Evolutionary conservation across 2,329 filamentous ascomycete species (phyloP), one percentile per base, ranked within the genome.

Genomic region (Arthrobotrys sphaeroides): DNA sequence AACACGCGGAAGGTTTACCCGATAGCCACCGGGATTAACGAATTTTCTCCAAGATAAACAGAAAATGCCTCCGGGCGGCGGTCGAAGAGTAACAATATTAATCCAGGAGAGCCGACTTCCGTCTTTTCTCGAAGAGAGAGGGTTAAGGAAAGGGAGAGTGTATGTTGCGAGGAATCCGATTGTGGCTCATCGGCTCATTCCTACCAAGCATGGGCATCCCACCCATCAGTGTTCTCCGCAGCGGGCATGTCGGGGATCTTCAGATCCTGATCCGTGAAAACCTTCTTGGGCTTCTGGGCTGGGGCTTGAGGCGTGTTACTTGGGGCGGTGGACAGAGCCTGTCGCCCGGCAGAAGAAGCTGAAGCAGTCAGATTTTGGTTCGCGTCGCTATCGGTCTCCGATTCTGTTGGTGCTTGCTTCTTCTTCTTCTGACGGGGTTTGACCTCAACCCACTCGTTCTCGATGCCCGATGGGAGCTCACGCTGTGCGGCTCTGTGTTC

Each of bases 391-490:
- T 68, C 70, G 45, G 70, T 74, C 53, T 74, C 70, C 33, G 70
- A 74, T 57, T 64, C 70, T 31, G 60, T 73, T 13, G 68, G 69
- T 18, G 43, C 70, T 42, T 47, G 57, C 65, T 76, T 76, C 64
- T 76, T 76, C 49, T 76, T 70, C 66, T 76, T 76, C 65, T 70
- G 64, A 12, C 59, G 64, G n/a, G 57, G 57, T 18, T 70, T 70
- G 20, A 76, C 72, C 38, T 76, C 72, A 43, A 76, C 66, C 72
- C 72, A 76, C 24, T 76, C 70, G 45, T 74, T 74, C 43, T 74
- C 70, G 20, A 62, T 57, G 12, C 51, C 51, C 12, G 51, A 38
- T 4, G 61, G 61, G 13, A 74, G 28, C 55, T 76, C 64, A 3
- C 64, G 38, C 26, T 70, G 72, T 13, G 47, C 72, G n/a, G 64